Base-by-base conservation (phyloP, 2,329 filamentous ascomycete genomes). In the Claviceps sp. region DNA sequence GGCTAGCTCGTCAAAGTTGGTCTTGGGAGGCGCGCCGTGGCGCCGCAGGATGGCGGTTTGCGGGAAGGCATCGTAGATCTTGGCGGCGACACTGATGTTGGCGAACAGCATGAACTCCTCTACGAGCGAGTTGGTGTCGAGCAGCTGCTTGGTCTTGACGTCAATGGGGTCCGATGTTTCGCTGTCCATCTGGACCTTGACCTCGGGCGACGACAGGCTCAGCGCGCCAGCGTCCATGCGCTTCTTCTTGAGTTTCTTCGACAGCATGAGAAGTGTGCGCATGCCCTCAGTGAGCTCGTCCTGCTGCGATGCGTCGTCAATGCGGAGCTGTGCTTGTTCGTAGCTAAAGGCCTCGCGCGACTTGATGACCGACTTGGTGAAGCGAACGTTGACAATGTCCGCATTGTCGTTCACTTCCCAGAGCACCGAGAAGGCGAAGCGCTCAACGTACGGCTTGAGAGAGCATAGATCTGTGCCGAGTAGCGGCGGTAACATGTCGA, bases 101-200 rank as follows among this genome's bases (percentile, higher is more conserved):
- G 93, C 94, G 66, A 97, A 86, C 63, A 98, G 76, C 93, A 98
- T 98, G 76, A 98, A 97, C 66, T 98, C 93, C 65, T 98, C 93
- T 30, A 98, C 94, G 5, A 98, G 79, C 22, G 91, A 96, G 72
- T 97, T 98, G 50, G 93, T 98, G 63, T 93, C 90, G 40, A 98
- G 82, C 49, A 90, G 81, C 61, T 90, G 79, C 71, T 98, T 98
- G 5, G 90, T 95, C 74, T 97, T 89, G 59, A 98, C 88, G 61
- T 97, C 93, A 51, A 95, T 85, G 0, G 93, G 91, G 63, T 97
- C 93, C 1, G 90, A 95, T 0, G 91, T 94, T 69, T 98, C 93
- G 8, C 87, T 95, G 65, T 96, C 91, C 62, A 87, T 87, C 67
- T 96, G 88, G 34, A 98, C 88, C 67, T 90, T 89, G 62, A 98